Percentiles rank a stretch among this genome's conserved stretches.
Conservation (phyloP, 192 early-diverging fungal genomes). For the Backusella circina region DNA sequence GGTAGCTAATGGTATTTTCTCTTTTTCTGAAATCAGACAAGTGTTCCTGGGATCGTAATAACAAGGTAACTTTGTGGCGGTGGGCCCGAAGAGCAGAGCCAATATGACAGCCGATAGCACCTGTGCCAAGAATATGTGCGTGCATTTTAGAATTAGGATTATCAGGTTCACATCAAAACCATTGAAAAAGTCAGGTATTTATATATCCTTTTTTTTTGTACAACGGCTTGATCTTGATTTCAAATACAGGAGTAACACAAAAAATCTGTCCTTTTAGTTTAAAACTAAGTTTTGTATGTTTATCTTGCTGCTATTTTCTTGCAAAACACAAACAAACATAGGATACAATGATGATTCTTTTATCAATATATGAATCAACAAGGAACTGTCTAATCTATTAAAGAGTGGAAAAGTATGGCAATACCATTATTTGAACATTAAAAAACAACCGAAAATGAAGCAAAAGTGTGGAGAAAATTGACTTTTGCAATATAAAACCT, state of each 20-base stretch:
- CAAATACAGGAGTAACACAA: neutral
- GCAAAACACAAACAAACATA: too few species aligned
- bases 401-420: too few species aligned
- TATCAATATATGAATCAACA: too few species aligned
- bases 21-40: slow-evolving; percentile 5
- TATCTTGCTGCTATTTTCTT: neutral
- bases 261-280: neutral
- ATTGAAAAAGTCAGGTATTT: neutral
- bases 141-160: slow-evolving; percentile 4
- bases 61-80: slow-evolving; percentile 47
- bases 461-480: too few species aligned
- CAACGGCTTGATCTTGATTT: neutral
- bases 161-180: neutral
- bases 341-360: too few species aligned
- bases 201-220: neutral
- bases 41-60: slow-evolving; percentile 41
- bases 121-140: slow-evolving; percentile 65
- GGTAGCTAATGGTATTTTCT: slow-evolving; percentile 11
- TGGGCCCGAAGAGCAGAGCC: slow-evolving; percentile 49
- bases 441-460: too few species aligned
- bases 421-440: too few species aligned
- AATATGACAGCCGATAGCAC: slow-evolving; percentile 66
- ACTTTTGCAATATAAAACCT: too few species aligned
- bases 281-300: neutral
- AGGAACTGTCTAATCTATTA: too few species aligned